Base-by-base conservation (phyloP, 768 basidiomycete genomes). In the Rhodotorula diobovata region DNA sequence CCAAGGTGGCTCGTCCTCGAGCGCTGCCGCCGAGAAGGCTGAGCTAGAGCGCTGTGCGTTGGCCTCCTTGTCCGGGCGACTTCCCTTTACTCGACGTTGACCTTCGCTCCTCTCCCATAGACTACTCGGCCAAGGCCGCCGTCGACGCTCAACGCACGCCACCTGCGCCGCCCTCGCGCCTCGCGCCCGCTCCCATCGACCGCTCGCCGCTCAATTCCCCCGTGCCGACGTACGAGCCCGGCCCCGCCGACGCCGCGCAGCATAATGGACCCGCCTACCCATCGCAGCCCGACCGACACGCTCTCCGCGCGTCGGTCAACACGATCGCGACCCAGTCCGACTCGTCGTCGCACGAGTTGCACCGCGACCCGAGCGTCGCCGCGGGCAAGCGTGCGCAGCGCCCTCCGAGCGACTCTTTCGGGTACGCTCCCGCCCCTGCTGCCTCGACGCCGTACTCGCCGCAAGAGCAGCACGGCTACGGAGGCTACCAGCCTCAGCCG, bases 1-100 rank as follows among this genome's bases (percentile, higher is more conserved):
- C 6, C 20, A 37, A 28, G 1, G 48, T 15, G 20, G 45, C 23
- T 61, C n/a, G 7, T 37, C 56, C 10, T 14, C 53, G 43, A 51
- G 48, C 8, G 72, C 67, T 5, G 64, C 72, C 0, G 63, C 68
- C 11, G 72, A 73, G 56, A 73, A 73, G 43, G 71, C 64, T 1
- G 67, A 72, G 28, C 54, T 72, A 3, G 41, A 59, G 37, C n/a
- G 46, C 7, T 66, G 65, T 66, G n/a, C 12, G 65, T 58, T 12
- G 12, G 20, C 6, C 32, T 35, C 16, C 14, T 57, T 25, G 1
- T 45, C 21, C 8, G 9, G 41, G 18, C 25, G 7, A 4, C 32
- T 1, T 4, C 12, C 2, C 32, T 2, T 11, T 4, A 21, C 41
- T 56, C 20, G 21, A 20, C 11, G 45, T 18, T 16, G 45, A 15